phyloP scores from a whole-genome alignment of 1,284 basidiomycete genomes.

The Puccinia polysora region DNA sequence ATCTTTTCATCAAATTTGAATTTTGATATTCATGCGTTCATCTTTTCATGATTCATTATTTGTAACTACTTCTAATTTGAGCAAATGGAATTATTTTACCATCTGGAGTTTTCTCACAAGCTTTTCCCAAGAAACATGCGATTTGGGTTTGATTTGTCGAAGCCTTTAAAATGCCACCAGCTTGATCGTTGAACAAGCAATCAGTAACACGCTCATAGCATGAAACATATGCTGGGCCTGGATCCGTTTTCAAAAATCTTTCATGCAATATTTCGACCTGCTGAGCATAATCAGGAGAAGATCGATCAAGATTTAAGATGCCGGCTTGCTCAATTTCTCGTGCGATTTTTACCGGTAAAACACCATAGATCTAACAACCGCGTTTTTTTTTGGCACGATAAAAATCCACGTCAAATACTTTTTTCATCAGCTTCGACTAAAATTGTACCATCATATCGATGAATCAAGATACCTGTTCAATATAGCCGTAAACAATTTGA shows the following conservation, averaged over 20 bases:
- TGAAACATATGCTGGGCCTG: conserved; percentile 39
- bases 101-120: conserved; percentile 37
- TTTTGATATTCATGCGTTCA: too few species aligned
- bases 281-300: conserved; percentile 21
- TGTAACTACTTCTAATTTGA: too few species aligned
- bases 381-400: neutral
- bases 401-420: conserved; percentile 1
- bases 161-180: conserved; percentile 13
- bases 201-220: conserved; percentile 36
- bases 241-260: conserved; percentile 32
- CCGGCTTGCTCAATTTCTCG: conserved; percentile 18
- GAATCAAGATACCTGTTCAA: conserved; percentile 43
- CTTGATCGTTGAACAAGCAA: conserved; percentile 32
- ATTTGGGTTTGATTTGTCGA: conserved; percentile 21
- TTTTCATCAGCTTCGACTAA: neutral
- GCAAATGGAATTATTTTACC: conserved; percentile 12
- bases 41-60: too few species aligned
- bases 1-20: too few species aligned
- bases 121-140: conserved; percentile 28
- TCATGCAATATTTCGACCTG: conserved; percentile 27
- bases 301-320: conserved; percentile 8
- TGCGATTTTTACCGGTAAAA: conserved; percentile 25
- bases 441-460: neutral
- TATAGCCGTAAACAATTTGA: conserved; percentile 41
- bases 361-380: conserved; percentile 26